A percentile compares a stretch with the other conserved stretches of the same genome.
These are phyloP conservation scores for Lasiodiplodia sp. DNA, from an alignment of 2,329 filamentous ascomycete species.

Conservation along the genomic window DNA sequence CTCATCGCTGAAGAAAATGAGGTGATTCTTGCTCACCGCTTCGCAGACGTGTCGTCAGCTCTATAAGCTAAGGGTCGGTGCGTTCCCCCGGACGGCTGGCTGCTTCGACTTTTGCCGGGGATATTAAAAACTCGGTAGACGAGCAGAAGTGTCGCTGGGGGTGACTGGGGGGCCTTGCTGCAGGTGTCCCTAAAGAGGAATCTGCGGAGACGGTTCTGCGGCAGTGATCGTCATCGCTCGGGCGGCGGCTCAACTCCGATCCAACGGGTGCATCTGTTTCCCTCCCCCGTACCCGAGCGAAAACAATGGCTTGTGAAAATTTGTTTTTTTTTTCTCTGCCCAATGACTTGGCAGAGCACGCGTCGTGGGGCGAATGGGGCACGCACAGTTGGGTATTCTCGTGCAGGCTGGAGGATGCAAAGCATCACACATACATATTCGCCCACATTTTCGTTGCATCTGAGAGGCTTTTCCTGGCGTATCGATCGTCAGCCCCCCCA, in stretches of 20 bases:
- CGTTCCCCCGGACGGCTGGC: background rate
- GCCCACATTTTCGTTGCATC: background rate
- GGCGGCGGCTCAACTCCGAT: constrained; percentile 2
- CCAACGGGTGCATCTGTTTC: background rate
- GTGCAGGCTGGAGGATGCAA: background rate
- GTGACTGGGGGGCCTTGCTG: background rate
- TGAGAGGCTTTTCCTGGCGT: background rate
- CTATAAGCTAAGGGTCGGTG: background rate
- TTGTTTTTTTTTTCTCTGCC: background rate
- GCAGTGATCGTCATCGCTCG: constrained; percentile 2
- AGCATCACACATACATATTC: background rate
- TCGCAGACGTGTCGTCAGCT: constrained; percentile 9
- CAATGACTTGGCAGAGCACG: background rate
- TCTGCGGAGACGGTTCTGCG: constrained; percentile 13
- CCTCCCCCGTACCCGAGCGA: background rate
- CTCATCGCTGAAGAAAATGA: background rate
- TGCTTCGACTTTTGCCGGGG: constrained; percentile 6
- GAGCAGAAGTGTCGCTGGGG: background rate
- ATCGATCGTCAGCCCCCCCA: background rate
- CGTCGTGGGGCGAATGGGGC: too few relatives aligned
- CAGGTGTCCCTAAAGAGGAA: background rate
- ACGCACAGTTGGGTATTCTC: background rate
- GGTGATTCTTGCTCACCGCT: background rate
- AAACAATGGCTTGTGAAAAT: background rate
- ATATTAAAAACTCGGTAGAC: constrained; percentile 15